phyloP scores from a whole-genome alignment of 805 yeast genomes.

The Candida glaebosa region DNA sequence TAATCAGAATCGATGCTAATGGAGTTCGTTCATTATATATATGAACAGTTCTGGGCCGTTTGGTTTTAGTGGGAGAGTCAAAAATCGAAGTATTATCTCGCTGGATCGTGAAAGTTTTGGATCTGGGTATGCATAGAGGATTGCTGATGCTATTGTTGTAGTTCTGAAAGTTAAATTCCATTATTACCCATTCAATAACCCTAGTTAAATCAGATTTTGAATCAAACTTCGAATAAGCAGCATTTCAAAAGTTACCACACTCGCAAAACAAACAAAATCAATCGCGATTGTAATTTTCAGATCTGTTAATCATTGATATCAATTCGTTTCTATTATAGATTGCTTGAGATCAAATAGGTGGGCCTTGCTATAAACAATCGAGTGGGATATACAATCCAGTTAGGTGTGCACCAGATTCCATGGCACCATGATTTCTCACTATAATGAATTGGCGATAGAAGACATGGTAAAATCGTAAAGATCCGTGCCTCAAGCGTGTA shows the following conservation, averaged over 20 bases:
- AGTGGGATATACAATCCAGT: neutral
- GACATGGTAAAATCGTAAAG: conserved; percentile 6
- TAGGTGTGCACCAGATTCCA: too few relatives aligned
- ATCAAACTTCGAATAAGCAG: neutral
- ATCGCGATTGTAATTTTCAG: neutral
- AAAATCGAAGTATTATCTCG: conserved; percentile 1
- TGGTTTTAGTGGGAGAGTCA: neutral
- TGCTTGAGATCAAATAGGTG: neutral
- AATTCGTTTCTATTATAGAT: neutral
- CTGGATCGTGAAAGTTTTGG: conserved; percentile 1
- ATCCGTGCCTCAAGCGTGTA: conserved; percentile 8
- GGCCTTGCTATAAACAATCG: neutral
- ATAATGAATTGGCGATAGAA: neutral
- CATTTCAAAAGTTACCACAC: neutral
- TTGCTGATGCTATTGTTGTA: neutral
- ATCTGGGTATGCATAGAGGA: neutral
- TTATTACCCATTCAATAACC: neutral
- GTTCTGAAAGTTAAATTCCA: conserved; percentile 5
- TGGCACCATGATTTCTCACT: neutral
- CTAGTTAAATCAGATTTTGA: neutral
- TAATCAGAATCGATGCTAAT: neutral
- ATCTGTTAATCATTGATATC: neutral
- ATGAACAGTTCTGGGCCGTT: conserved; percentile 3
- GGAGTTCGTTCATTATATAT: neutral
- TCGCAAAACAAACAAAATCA: neutral